Conservation (phyloP, 2,329 filamentous ascomycete species). For the Shiraia bambusicola region DNA sequence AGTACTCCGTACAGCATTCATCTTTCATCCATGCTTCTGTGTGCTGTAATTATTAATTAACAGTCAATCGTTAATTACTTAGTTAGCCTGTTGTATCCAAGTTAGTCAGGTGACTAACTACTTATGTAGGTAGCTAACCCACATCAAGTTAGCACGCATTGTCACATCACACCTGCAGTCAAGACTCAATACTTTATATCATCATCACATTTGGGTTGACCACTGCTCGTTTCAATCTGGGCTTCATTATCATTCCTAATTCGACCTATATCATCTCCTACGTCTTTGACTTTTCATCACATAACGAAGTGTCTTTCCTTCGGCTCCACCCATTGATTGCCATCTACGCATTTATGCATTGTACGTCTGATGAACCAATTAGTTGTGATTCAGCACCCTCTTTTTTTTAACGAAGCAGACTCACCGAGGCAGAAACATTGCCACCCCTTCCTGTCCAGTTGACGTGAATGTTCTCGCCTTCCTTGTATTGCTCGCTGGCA, state of each 20-base stretch:
- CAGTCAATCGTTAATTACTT: no score
- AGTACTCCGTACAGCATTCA: not conserved
- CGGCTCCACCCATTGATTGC: conserved; percentile 15
- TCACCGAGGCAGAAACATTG: conserved; percentile 82
- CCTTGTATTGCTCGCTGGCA: conserved; percentile 72
- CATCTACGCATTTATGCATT: conserved; percentile 67
- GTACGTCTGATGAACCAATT: conserved; percentile 62
- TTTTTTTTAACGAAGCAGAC: not conserved
- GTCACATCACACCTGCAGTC: not conserved
- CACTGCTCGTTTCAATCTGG: not conserved
- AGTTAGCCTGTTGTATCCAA: no score
- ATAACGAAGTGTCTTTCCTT: conserved; percentile 19
- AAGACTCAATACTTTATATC: not conserved
- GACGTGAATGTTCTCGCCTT: conserved; percentile 89
- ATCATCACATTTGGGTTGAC: not conserved
- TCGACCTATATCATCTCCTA: conserved; percentile 19
- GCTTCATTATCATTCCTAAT: conserved; percentile 26
- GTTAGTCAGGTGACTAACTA: no score
- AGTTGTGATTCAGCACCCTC: conserved; percentile 1
- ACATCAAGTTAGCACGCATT: not conserved
- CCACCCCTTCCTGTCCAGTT: conserved; percentile 99
- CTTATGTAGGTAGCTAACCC: no score
- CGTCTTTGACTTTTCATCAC: conserved; percentile 10
- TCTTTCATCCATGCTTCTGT: not conserved
- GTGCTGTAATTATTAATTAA: no score